Base-by-base conservation (phyloP, 1,284 basidiomycete species). In the Hymenochaete sp. region DNA sequence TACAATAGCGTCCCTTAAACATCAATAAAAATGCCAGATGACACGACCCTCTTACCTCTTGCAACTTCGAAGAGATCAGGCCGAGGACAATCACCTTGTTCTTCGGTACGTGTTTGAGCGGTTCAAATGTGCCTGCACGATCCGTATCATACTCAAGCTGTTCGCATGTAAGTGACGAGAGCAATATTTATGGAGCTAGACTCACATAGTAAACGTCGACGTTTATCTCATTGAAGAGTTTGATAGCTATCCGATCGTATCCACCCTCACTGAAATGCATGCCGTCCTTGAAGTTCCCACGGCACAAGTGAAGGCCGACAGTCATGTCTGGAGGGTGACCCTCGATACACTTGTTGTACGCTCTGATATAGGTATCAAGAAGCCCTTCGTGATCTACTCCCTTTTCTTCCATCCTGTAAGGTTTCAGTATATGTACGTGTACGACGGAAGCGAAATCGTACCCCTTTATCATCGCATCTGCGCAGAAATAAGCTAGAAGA, bases 71-170 rank as follows among this genome's bases (percentile, higher is more conserved):
- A 1, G 82, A 79, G 38, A 90, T 70, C 21, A 90, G 66, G 9
- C 87, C 87, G 13, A 91, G 67, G 7, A 90, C 79, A 37, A 77
- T 77, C 7, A 71, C 65, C 61, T 86, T 89, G 61, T 78, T 67
- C 24, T 65, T 64, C 0, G 87, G 84, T 11, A 91, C 67, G 54
- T 77, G 57, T 52, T 66, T 73, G 26, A 88, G 68, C 4, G 82
- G 80, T 55, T 72, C 69, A 55, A 89, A 88, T 48, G 75, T 71
- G 38, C 82, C 82, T 0, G 84, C 75, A 21, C 82, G 77, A 45
- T 73, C 70, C 13, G 81, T 82, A 58, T 91, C 87, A 60, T 86
- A 90, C 64, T 90, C 85, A 38, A 83, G 70, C 77, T 79, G 37
- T 5, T 10, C 28, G 28, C 28, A n/a, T n/a, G 32, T 35, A 16